Percentiles rank a stretch among this genome's conserved stretches.
These are phyloP conservation scores for Tricholoma hemisulphureum DNA, from an alignment of 768 basidiomycete genomes.

Conservation along the genomic window DNA sequence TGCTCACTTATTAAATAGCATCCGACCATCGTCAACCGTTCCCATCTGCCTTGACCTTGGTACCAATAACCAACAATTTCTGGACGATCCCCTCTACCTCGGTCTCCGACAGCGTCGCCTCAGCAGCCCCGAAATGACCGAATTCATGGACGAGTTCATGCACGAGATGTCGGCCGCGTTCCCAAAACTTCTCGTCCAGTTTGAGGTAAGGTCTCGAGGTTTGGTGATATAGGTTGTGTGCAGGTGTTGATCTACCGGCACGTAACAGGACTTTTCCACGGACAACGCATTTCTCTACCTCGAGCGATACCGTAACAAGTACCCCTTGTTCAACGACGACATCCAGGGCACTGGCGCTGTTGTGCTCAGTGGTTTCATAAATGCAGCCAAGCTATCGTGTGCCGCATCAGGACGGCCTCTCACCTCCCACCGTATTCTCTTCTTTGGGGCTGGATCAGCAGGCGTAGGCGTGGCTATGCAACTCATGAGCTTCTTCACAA, in stretches of 20 bases:
- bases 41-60: constrained; percentile 89
- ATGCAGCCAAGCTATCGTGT: constrained; percentile 77
- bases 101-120: constrained; percentile 75
- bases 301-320: constrained; percentile 68
- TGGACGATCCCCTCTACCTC: constrained; percentile 88
- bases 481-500: constrained; percentile 83
- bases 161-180: constrained; percentile 68
- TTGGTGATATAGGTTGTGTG: not conserved
- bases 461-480: constrained; percentile 93
- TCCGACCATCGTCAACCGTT: constrained; percentile 73
- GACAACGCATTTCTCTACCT: constrained; percentile 90
- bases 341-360: constrained; percentile 92
- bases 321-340: constrained; percentile 87
- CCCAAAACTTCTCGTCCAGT: constrained; percentile 84
- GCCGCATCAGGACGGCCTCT: constrained; percentile 68
- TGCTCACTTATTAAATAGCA: constrained; percentile 37
- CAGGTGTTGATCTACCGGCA: not conserved
- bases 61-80: constrained; percentile 76
- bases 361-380: constrained; percentile 85
- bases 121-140: constrained; percentile 61
- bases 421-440: constrained; percentile 78
- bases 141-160: constrained; percentile 95
- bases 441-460: constrained; percentile 90
- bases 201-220: constrained; percentile 50
- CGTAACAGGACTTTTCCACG: constrained; percentile 78